Base-by-base conservation (phyloP, 2,329 filamentous ascomycete genomes). In the Calonectria pteridis region DNA sequence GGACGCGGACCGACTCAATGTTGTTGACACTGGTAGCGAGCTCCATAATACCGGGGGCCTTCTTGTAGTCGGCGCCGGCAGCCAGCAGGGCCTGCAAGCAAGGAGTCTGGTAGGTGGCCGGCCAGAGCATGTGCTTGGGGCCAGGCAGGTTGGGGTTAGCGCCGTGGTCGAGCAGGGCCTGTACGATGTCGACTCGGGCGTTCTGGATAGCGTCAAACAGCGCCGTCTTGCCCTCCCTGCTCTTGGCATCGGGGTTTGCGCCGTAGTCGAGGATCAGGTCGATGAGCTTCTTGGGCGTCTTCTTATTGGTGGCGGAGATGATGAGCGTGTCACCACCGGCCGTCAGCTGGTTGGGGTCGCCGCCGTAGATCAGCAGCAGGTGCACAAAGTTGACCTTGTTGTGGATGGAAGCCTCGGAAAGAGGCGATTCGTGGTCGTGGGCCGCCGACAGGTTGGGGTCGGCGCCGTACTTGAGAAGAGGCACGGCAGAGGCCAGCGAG, bases 91-190 rank as follows among this genome's bases (percentile, higher is more conserved):
- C 82, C 77, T 90, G 87, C 37, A 94, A 84, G 73, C 90, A 92
- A 10, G 86, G 83, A 0, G 91, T 86, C 66, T 92, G 87, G 82
- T 91, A 90, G 0, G 89, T 89, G 0, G 92, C 87, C 2, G 91
- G 91, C 92, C 92, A 93, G 29, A 94, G 87, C 83, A 92, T 89
- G 84, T 94, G 91, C 82, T 93, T 93, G 14, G 92, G 92, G 1
- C 91, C 92, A 1, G 93, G 93, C 7, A 94, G 85, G 80, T 94
- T 94, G 11, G 92, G 89, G 77, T 94, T 89, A 2, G 93, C 93
- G 4, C 89, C 88, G 69, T 92, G 88, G 66, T 93, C 84, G 4
- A 88, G 80, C 35, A 88, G 83, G 2, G 80, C 81, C 11, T 83
- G 86, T 73, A 93, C 88, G 1, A 93, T 85, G 72, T 93, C 91